Base-by-base conservation (phyloP, 1,139 yeast genomes). In the Hansenula lynferdii region DNA sequence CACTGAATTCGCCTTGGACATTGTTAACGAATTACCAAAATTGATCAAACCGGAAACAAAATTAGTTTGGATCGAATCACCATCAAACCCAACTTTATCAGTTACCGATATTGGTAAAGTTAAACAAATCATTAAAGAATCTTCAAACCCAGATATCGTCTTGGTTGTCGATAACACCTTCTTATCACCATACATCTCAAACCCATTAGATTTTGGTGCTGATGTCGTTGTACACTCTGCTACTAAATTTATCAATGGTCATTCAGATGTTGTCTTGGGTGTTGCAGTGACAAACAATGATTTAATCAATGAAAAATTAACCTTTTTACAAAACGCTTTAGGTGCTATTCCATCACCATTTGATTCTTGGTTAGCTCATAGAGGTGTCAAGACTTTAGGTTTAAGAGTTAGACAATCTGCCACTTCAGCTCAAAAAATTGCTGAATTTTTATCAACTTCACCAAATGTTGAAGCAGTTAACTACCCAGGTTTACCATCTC, bases 161-260 rank as follows among this genome's bases (percentile, higher is more conserved):
- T 71, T 86, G 49, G 95, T 82, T 30, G 96, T 87, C 42, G 97
- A 90, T 70, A 85, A 92, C 70, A 90, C 97, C 26, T 89, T 90
- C 75, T 73, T 90, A 57, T 87, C 96, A 16, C 97, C 97, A 51
- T 92, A 92, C 64, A 68, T 86, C 56, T 85, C 90, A 46, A 85
- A 86, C 69, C 96, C 96, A 49, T 73, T 86, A 60, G 67, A 64
- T 47, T 80, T 72, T 52, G 96, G 96, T 47, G 96, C 95, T 40
- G 95, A 85, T 59, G 74, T 85, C 43, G 95, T 85, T 41, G 82
- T 84, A 34, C 96, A 86, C 67, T 84, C 95, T 20, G 95, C 86
- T 48, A 86, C 96, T 57, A 86, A 86, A 68, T 86, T 85, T 72
- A 82, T 86, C 62, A 86, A 86, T 60, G 96, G 96, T 49, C 96